Evolutionary conservation across 345 rosid species (phyloP).

Genomic region (Excoecaria cochinchinensis): DNA sequence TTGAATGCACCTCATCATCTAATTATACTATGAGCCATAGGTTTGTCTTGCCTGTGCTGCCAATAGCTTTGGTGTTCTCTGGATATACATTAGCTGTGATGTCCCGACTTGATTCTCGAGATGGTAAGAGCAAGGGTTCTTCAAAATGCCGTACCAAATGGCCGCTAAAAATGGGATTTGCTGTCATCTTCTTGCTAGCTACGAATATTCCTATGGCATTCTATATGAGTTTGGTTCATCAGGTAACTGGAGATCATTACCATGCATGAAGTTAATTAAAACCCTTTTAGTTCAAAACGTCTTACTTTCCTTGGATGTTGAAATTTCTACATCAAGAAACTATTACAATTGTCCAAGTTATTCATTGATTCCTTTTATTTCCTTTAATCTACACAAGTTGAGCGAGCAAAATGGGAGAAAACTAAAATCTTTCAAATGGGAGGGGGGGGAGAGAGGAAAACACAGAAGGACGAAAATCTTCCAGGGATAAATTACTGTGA

Average conservation of each 20-base stretch:
- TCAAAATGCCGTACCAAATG: conserved; percentile 32
- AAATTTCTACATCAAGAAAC: background rate
- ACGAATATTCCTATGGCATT: conserved; percentile 87
- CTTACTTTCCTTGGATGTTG: background rate
- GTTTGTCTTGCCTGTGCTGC: conserved; percentile 95
- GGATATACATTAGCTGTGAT: conserved; percentile 67
- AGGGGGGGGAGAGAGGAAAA: background rate
- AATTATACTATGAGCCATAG: conserved; percentile 47
- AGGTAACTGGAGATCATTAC: conserved; percentile 43
- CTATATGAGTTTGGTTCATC: conserved; percentile 84
- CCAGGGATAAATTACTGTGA: conserved; percentile 3
- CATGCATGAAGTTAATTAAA: background rate
- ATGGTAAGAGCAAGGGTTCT: conserved; percentile 37
- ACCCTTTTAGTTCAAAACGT: conserved; percentile 12
- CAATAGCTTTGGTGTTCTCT: conserved; percentile 78
- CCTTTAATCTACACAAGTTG: conserved; percentile 1
- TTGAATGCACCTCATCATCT: conserved; percentile 24
- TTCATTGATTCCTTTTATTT: background rate
- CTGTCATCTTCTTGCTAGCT: conserved; percentile 68
- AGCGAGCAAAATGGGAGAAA: background rate
- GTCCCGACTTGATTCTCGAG: conserved; percentile 35
- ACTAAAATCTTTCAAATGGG: background rate
- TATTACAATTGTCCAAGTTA: background rate
- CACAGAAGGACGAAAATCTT: background rate
- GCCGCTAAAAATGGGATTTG: conserved; percentile 43